These are phyloP conservation scores for Knoxdaviesia capensis DNA, from an alignment of 2,329 filamentous ascomycete genomes.

Conservation along the genomic window DNA sequence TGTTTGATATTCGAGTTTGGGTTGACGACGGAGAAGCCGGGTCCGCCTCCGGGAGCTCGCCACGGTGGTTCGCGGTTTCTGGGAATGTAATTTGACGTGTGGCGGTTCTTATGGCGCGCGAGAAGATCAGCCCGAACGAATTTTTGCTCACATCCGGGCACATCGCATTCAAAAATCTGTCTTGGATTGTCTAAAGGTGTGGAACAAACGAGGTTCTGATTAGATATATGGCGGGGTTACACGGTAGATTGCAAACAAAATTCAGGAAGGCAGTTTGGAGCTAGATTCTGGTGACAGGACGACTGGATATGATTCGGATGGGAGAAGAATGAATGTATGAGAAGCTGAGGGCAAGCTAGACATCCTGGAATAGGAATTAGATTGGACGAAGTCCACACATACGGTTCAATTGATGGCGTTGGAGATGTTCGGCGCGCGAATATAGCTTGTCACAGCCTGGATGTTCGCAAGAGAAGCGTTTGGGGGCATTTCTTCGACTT, in stretches of 20 bases:
- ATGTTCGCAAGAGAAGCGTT: constrained; percentile 42
- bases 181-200: constrained; percentile 46
- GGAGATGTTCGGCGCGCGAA: constrained; percentile 62
- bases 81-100: constrained; percentile 32
- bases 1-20: constrained; percentile 17
- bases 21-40: too few relatives aligned
- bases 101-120: constrained; percentile 45
- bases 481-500: constrained; percentile 27
- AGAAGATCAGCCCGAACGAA: constrained; percentile 67
- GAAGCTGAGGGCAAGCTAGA: constrained; percentile 2
- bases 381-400: constrained; percentile 14
- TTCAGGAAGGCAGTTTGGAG: background rate
- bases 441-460: constrained; percentile 62
- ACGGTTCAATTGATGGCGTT: constrained; percentile 70
- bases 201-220: background rate
- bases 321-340: constrained; percentile 1
- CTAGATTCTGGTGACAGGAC: too few relatives aligned
- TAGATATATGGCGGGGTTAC: constrained; percentile 4
- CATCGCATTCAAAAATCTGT: constrained; percentile 60
- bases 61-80: constrained; percentile 22
- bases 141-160: constrained; percentile 51
- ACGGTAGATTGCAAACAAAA: constrained; percentile 5
- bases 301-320: too few relatives aligned
- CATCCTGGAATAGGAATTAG: background rate
- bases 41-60: too few relatives aligned